Percentiles rank a stretch among this genome's conserved stretches.
phyloP scores from a whole-genome alignment of 2,329 filamentous ascomycete species.

The Penicillium sp. region DNA sequence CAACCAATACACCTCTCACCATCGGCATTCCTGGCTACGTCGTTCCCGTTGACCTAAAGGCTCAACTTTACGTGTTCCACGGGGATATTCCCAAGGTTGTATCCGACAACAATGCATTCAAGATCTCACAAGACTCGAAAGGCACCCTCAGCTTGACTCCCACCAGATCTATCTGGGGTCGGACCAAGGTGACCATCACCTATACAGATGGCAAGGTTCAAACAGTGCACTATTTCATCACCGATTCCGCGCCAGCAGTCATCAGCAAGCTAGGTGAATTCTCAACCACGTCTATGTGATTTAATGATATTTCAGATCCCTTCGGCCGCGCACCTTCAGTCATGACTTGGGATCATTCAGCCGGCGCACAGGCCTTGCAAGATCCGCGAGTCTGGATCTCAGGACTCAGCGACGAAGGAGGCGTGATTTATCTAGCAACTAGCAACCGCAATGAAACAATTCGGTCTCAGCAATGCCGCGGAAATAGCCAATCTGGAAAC shows the following conservation, averaged over 20 bases:
- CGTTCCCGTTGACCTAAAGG: constrained; percentile 55
- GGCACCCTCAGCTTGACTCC: constrained; percentile 48
- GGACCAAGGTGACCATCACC: constrained; percentile 55
- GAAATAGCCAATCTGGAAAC: constrained; percentile 61
- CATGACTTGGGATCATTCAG: constrained; percentile 60
- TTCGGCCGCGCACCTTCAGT: constrained; percentile 62
- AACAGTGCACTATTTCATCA: constrained; percentile 63
- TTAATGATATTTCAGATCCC: constrained; percentile 58
- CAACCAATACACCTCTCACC: constrained; percentile 56
- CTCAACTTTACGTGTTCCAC: constrained; percentile 54
- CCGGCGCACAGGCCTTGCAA: constrained; percentile 49
- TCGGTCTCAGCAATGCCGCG: constrained; percentile 54
- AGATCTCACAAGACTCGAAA: constrained; percentile 49
- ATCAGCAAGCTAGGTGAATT: constrained; percentile 59
- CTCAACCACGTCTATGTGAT: constrained; percentile 61
- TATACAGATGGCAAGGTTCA: constrained; percentile 59
- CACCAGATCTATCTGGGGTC: constrained; percentile 55
- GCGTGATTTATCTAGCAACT: constrained; percentile 63
- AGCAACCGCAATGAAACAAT: constrained; percentile 62
- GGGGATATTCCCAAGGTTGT: constrained; percentile 41
- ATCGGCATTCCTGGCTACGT: constrained; percentile 63
- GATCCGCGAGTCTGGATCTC: constrained; percentile 62
- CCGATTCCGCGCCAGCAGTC: constrained; percentile 53
- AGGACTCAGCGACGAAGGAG: constrained; percentile 66
- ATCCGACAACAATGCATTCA: constrained; percentile 25